Evolutionary conservation across 1,284 basidiomycete species (phyloP), one percentile per base, ranked within the genome.

Genomic region (Mycena citricolor): DNA sequence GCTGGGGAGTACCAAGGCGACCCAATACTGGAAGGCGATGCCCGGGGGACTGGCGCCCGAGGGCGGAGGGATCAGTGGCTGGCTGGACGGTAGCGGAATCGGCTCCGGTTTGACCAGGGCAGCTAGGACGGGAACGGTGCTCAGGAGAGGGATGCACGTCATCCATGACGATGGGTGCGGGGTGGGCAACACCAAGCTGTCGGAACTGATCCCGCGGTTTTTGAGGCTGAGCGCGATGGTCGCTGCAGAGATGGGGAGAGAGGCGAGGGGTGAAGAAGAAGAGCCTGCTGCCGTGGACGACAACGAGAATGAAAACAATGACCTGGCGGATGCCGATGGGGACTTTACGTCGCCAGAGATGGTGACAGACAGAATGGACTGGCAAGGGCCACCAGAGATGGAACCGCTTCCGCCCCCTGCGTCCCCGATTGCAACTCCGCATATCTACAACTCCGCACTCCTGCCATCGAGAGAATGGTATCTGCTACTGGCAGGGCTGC

Each of bases 391-490:
- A 14, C 36, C 39, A 7, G 52, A 50, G 7, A 12, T 53, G 37
- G 51, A 46, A 38, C 47, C 36, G 20, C 17, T 52, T 4, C 51
- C 51, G n/a, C 51, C 47, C 20, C 51, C 51, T 4, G 46, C 47
- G 26, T 38, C 42, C 17, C 35, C 50, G 4, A 22, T 43, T 2
- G 13, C 33, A 8, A 11, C 22, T n/a, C 23, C 8, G 2, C 22
- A 16, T 8, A 22, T 19, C 16, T 73, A 71, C 37, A 69, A 69
- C 4, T 62, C 69, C 34, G 79, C 80, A 2, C 62, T 86, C 28
- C 70, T 73, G 2, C 87, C 87, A 2, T 83, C 86, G 23, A 66
- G 76, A 23, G 79, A 82, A 49, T 92, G 90, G 90, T 92, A 90
- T 62, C 74, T 83, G 61, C 71, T 92, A 7, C 70, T 91, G 8